Evolutionary conservation across 2,329 filamentous ascomycete species (phyloP).

Genomic region (Escovopsis weberi): DNA sequence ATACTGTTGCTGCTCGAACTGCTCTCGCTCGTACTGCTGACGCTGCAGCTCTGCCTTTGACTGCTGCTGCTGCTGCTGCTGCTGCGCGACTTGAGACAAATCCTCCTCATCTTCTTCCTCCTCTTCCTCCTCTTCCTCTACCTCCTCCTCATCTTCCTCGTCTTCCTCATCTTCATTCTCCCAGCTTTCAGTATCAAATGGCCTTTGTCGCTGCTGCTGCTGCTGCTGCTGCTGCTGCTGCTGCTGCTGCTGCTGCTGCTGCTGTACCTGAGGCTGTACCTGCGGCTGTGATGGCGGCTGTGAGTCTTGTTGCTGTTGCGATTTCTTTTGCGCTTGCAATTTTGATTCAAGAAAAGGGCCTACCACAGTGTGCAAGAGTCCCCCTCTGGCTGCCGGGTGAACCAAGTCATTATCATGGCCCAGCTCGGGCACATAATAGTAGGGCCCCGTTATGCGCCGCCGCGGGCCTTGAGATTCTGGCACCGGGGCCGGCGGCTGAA

Average conservation of each 20-base stretch:
- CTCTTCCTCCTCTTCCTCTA: too few species aligned
- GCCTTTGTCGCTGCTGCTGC: background rate
- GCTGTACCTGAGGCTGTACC: background rate
- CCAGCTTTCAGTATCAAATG: too few species aligned
- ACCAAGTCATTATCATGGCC: slow-evolving; percentile 15
- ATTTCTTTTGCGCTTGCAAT: background rate
- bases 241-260: background rate
- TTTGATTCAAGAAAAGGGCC: background rate
- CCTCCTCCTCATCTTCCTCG: too few species aligned
- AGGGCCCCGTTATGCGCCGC: slow-evolving; percentile 17
- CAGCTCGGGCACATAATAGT: slow-evolving; percentile 13
- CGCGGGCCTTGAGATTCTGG: slow-evolving; percentile 9
- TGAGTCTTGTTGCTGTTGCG: slow-evolving; percentile 5
- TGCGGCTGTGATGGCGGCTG: background rate
- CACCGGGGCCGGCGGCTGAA: background rate
- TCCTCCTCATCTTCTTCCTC: too few species aligned
- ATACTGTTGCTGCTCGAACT: too few species aligned
- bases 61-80: too few species aligned
- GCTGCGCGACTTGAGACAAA: too few species aligned
- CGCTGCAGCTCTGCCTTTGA: too few species aligned
- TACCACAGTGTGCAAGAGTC: background rate
- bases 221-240: background rate
- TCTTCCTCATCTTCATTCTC: too few species aligned
- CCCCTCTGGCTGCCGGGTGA: slow-evolving; percentile 11
- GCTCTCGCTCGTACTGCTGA: too few species aligned